A percentile compares a stretch with the other conserved stretches of the same genome.
Conservation (phyloP, 176 grass and related monocot species). For the Cenchrus americanus region DNA sequence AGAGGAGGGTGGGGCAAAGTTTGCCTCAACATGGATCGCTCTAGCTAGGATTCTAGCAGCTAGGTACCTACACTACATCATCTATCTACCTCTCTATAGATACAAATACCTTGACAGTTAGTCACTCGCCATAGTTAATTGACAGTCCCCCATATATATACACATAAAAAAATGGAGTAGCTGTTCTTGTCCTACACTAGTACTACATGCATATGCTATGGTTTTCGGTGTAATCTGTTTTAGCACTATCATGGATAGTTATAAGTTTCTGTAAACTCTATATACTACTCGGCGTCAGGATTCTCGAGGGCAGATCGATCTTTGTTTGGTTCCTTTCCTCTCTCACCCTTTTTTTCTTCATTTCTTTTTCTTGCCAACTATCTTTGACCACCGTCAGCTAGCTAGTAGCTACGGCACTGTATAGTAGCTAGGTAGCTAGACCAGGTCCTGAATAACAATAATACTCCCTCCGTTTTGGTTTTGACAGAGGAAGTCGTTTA, state of each 20-base stretch:
- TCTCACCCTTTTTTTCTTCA: too few species aligned
- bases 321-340: slow-evolving; percentile 27
- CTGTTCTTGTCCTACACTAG: slow-evolving; percentile 2
- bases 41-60: not conserved
- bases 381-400: slow-evolving; percentile 45
- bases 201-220: not conserved
- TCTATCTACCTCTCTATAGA: not conserved
- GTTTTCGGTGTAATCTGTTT: slow-evolving; percentile 23
- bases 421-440: not conserved
- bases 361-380: slow-evolving; percentile 16
- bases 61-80: not conserved
- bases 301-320: slow-evolving; percentile 31
- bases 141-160: not conserved
- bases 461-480: too few species aligned
- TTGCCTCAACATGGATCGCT: slow-evolving; percentile 3
- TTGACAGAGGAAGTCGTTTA: too few species aligned
- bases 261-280: slow-evolving; percentile 32
- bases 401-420: not conserved
- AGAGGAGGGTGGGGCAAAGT: slow-evolving; percentile 17
- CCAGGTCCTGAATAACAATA: not conserved
- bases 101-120: not conserved
- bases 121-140: slow-evolving; percentile 4
- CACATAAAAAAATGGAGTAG: not conserved
- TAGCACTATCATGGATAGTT: slow-evolving; percentile 17
- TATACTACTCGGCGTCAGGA: slow-evolving; percentile 15